Evolutionary conservation across 139 green algal species (phyloP), one percentile per base, ranked within the genome.

Genomic region (Choricystis sp.): DNA sequence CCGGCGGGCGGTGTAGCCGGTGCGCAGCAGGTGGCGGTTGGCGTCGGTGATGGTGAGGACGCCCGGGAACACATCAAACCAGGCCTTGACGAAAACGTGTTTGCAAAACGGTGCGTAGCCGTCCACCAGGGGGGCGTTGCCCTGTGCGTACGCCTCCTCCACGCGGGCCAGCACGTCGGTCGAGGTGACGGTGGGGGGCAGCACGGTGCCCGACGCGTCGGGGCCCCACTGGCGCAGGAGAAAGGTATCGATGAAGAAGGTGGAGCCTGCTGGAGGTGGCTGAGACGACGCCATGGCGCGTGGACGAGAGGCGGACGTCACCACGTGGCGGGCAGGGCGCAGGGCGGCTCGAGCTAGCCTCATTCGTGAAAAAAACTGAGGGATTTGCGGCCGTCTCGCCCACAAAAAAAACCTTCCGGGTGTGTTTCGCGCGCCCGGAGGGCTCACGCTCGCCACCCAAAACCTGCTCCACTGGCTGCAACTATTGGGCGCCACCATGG

Each of bases 81-180:
- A n/a, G 21, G 83, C n/a, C 19, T 66, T 70, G 59, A 97, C 74
- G 31, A 97, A 95, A 0, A 97, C 61, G 72, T 96, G 89, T 72
- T 96, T 96, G 83, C 90, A 97, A 66, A 97, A 97, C 20, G 87
- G 85, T 2, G 90, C 90, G 65, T 97, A 97, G 30, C 90, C 90
- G 26, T 94, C 86, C 2, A 82, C 69, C 52, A 94, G 79, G 29
- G 68, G 59, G 26, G 16, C 26, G 0, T 62, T 77, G 1, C 61
- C 66, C 29, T 31, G 30, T 26, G 74, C 59, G 69, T 78, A 79
- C 20, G 64, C 19, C 19, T 78, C 60, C 26, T 94, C 77, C 9
- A 94, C 67, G 3, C 68, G 49, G 2, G 69, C 27, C 4, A 91
- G 74, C 60, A 95, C 94, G 1, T 84, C 74, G 0, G 19, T 49